phyloP scores from a whole-genome alignment of 2,329 filamentous ascomycete species.

The Diaporthe aspalathi region DNA sequence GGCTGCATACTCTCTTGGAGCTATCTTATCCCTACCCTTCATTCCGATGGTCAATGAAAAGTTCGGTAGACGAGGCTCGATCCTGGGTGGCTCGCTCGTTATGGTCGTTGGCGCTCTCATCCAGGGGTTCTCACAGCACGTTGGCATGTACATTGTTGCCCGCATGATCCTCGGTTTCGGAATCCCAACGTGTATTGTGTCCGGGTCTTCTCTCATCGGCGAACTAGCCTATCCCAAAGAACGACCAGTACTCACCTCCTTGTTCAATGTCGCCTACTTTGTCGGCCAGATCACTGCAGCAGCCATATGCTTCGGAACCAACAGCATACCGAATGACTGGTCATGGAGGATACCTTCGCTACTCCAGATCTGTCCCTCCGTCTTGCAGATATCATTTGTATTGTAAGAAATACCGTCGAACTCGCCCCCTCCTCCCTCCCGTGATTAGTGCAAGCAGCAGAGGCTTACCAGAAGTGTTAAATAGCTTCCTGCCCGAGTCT shows the following conservation, averaged over 20 bases:
- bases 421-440: no score
- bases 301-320: conserved; percentile 61
- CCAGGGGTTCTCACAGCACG: conserved; percentile 62
- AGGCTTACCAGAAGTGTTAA: neutral
- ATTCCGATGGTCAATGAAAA: conserved; percentile 66
- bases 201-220: conserved; percentile 68
- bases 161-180: conserved; percentile 71
- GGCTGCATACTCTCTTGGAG: conserved; percentile 70
- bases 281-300: conserved; percentile 64
- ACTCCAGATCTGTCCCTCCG: conserved; percentile 55
- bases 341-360: conserved; percentile 55
- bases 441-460: neutral
- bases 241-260: conserved; percentile 66
- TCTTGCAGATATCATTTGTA: conserved; percentile 54
- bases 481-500: conserved; percentile 47
- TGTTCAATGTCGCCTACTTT: conserved; percentile 70
- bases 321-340: conserved; percentile 47
- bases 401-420: conserved; percentile 46
- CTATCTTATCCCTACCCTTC: conserved; percentile 68
- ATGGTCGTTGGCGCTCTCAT: conserved; percentile 67
- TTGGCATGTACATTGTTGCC: conserved; percentile 69
- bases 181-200: conserved; percentile 70
- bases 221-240: conserved; percentile 72
- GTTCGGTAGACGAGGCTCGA: conserved; percentile 67
- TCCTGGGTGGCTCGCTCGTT: conserved; percentile 64